Evolutionary conservation across 2,329 filamentous ascomycete species (phyloP), one percentile per base, ranked within the genome.

Genomic region (Cladosporium sp.): DNA sequence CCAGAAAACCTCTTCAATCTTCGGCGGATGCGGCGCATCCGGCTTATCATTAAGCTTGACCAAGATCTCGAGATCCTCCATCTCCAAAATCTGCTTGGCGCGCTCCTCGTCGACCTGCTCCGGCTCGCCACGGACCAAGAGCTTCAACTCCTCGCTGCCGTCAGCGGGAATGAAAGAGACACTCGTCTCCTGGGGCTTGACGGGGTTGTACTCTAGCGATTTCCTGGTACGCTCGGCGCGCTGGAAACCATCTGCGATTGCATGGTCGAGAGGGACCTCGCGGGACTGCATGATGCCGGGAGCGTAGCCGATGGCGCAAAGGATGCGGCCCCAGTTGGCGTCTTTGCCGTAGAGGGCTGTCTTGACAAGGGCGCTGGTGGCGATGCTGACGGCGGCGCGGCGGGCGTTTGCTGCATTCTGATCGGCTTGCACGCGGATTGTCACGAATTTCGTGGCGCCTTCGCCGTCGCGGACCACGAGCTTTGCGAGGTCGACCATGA

Each of bases 391-490:
- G 12, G 93, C 95, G 67, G 97, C 89, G 74, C 89, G 86, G 65
- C 91, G 88, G 1, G 92, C 93, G 56, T 88, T 66, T 2, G 37
- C 5, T 31, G 46, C 59, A 56, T 50, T 21, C 3, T 55, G 26
- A 56, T 70, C 69, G n/a, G 70, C 70, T 12, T 55, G 65, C 40
- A 98, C 92, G 67, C 89, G 89, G 72, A 99, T 91, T 5, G 93
- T 96, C 67, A 99, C 93, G 77, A 99, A 99, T 80, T 99, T 99
- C 64, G 95, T 99, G 4, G 95, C 95, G 65, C 95, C 95, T 80
- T 99, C 95, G 72, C 95, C 95, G 76, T 99, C 95, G 65, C 94
- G 91, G 64, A 99, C 93, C 64, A 99, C 90, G 33, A 97, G 90
- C 80, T 97, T 91, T 23, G 95, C 92, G 6, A 99, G 86, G 67